A percentile compares a stretch with the other conserved stretches of the same genome.
Conservation (phyloP, 2,329 filamentous ascomycete genomes). For the Nothomitra cinnamomea region DNA sequence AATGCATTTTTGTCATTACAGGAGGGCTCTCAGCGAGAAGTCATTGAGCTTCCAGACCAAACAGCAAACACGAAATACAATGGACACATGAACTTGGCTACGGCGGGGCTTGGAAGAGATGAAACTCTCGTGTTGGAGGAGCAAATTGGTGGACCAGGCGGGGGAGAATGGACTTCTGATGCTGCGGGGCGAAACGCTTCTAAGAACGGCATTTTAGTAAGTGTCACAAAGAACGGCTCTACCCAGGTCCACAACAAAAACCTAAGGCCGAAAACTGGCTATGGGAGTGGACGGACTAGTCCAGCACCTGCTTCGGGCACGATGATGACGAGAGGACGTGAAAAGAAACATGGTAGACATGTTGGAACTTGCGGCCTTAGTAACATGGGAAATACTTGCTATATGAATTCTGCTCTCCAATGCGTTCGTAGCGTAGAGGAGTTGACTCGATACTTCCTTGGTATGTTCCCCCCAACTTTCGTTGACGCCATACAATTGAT, state of each 20-base stretch:
- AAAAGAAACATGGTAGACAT: conserved; percentile 49
- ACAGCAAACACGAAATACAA: conserved; percentile 65
- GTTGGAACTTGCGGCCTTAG: conserved; percentile 66
- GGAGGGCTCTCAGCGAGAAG: conserved; percentile 45
- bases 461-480: conserved; percentile 19
- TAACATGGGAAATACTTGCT: conserved; percentile 94
- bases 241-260: conserved; percentile 18
- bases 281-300: conserved; percentile 45
- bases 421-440: conserved; percentile 90
- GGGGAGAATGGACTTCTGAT: conserved; percentile 39
- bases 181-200: conserved; percentile 25
- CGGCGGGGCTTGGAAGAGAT: conserved; percentile 51
- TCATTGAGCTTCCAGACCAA: conserved; percentile 45
- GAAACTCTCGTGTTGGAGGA: conserved; percentile 76
- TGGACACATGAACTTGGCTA: conserved; percentile 47
- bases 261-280: conserved; percentile 28
- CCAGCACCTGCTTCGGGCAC: conserved; percentile 43
- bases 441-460: conserved; percentile 77
- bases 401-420: conserved; percentile 96
- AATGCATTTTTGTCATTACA: conserved; percentile 45
- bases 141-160: conserved; percentile 36
- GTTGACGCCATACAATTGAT: neutral
- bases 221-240: conserved; percentile 21
- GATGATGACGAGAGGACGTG: conserved; percentile 51
- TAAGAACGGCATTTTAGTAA: conserved; percentile 31